Evolutionary conservation across 2,329 filamentous ascomycete genomes (phyloP).

Genomic region (Ophiostoma himal-ulmi): DNA sequence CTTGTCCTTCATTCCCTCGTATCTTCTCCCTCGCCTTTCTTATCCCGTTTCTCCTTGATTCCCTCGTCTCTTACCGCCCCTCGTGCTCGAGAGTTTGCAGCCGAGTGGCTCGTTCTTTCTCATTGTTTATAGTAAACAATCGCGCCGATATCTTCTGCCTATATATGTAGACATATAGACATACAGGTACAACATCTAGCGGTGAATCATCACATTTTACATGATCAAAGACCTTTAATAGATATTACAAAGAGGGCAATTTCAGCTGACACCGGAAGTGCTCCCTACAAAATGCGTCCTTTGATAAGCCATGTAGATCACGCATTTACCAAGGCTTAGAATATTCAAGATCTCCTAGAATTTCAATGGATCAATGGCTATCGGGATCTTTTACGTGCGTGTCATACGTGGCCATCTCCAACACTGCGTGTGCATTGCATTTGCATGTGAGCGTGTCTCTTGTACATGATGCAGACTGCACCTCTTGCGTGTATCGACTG

Average conservation of each 20-base stretch:
- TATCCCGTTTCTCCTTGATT: neutral
- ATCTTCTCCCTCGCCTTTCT: neutral
- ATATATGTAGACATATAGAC: neutral
- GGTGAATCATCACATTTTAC: conserved; percentile 7
- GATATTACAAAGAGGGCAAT: neutral
- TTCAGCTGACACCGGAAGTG: neutral
- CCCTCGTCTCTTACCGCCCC: neutral
- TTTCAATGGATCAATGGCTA: neutral
- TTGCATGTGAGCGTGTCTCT: neutral
- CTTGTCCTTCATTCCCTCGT: neutral
- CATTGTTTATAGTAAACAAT: neutral
- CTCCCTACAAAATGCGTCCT: neutral
- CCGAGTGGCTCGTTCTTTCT: conserved; percentile 19
- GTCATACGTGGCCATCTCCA: conserved; percentile 1
- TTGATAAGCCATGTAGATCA: neutral
- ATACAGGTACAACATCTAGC: conserved; percentile 13
- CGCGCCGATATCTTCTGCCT: neutral
- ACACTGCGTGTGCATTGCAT: neutral
- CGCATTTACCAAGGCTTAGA: neutral
- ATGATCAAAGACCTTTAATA: neutral
- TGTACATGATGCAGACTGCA: neutral
- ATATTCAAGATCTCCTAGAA: neutral
- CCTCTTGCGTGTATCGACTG: too few relatives aligned
- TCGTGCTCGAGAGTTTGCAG: conserved; percentile 17
- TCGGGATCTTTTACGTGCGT: neutral